Conservation (phyloP, 2,329 filamentous ascomycete genomes). For the Neurospora crassa region DNA sequence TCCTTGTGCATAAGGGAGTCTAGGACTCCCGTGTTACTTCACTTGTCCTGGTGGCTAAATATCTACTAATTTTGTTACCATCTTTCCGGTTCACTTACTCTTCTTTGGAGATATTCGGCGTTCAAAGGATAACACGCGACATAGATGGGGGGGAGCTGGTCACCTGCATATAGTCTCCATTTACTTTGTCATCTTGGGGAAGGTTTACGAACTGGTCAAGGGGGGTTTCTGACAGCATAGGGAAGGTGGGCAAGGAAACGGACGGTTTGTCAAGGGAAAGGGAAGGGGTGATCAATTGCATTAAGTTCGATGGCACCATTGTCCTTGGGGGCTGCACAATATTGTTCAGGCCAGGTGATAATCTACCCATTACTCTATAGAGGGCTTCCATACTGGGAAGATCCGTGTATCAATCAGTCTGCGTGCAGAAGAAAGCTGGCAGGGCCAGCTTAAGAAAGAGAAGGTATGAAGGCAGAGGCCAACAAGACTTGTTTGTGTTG, state of each 20-base stretch:
- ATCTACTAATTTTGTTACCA: slow-evolving; percentile 8
- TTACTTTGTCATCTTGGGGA: slow-evolving; percentile 1
- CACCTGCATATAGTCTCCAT: slow-evolving; percentile 3
- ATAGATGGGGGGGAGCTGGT: slow-evolving; percentile 2
- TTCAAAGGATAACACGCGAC: slow-evolving; percentile 5
- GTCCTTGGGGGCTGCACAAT: not conserved
- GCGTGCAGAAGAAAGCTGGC: not conserved
- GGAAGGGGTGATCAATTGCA: not conserved
- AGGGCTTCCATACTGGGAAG: not conserved
- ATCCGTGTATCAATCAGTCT: not conserved
- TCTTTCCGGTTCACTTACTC: slow-evolving; percentile 2
- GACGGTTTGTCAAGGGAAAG: not conserved
- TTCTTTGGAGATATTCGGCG: slow-evolving; percentile 6
- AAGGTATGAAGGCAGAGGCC: not conserved
- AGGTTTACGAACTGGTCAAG: not conserved
- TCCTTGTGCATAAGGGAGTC: slow-evolving; percentile 1
- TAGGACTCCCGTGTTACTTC: not conserved
- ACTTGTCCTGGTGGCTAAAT: not conserved
- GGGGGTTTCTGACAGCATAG: not conserved
- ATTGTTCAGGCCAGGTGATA: not conserved
- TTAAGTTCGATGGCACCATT: not conserved
- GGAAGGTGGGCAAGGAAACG: not conserved
- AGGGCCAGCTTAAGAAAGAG: not conserved
- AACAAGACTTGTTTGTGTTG: not conserved
- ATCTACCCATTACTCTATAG: not conserved